phyloP scores from a whole-genome alignment of 768 basidiomycete genomes.

The Pulveroboletus sp. region DNA sequence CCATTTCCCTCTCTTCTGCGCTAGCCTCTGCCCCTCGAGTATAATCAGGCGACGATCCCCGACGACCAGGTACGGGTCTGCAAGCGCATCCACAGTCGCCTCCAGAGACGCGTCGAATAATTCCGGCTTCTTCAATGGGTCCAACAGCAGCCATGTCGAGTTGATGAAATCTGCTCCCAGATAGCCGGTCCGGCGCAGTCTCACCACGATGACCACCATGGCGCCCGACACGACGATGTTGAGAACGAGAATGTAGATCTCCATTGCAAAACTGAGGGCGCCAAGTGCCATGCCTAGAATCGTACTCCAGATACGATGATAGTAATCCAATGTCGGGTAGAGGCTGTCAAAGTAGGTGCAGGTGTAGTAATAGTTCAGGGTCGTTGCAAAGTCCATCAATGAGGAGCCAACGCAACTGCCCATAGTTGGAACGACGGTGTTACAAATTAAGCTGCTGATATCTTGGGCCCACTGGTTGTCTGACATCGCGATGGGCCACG shows the following conservation, averaged over 20 bases:
- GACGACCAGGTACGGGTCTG: constrained; percentile 6
- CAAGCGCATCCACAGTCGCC: neutral
- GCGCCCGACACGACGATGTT: constrained; percentile 9
- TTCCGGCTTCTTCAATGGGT: constrained; percentile 8
- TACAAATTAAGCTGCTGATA: constrained; percentile 14
- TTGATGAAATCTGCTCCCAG: constrained; percentile 8
- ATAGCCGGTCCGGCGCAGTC: constrained; percentile 1
- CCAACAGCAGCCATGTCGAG: constrained; percentile 9
- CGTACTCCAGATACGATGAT: constrained; percentile 4
- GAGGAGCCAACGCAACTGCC: neutral
- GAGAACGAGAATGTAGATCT: constrained; percentile 2
- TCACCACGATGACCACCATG: constrained; percentile 7
- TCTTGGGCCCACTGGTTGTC: constrained; percentile 15
- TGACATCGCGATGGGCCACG: constrained; percentile 8
- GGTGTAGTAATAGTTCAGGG: too few relatives aligned
- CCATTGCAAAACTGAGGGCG: constrained; percentile 6
- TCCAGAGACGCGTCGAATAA: constrained; percentile 9
- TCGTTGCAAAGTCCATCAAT: constrained; percentile 5
- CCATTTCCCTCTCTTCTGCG: too few relatives aligned
- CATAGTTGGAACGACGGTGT: neutral
- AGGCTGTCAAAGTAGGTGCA: too few relatives aligned
- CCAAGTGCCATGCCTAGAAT: constrained; percentile 5
- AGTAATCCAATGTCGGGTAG: neutral
- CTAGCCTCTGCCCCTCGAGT: neutral
- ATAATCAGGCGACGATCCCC: neutral